Conservation (phyloP, 2,329 filamentous ascomycete species). For the Diaporthe sp. region DNA sequence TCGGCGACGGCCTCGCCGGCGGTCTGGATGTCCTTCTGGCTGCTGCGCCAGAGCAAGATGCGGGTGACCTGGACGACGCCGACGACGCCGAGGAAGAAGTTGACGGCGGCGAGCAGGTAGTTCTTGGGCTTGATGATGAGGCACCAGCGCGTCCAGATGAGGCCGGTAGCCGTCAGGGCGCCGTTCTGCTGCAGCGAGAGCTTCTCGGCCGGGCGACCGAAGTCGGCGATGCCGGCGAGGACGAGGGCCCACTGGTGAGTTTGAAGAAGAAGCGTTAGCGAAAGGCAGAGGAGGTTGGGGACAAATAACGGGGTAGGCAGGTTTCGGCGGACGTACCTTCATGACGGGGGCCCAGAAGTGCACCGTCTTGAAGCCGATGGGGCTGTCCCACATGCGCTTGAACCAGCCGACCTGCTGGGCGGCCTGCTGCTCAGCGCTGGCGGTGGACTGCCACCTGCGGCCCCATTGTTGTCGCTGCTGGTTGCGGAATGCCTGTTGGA, state of each 20-base stretch:
- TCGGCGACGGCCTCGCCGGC: conserved; percentile 52
- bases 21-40: conserved; percentile 65
- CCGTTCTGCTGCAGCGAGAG: conserved; percentile 94
- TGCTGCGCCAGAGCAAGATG: conserved; percentile 77
- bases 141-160: conserved; percentile 99
- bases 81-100: conserved; percentile 96
- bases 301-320: too few relatives aligned
- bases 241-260: conserved; percentile 85
- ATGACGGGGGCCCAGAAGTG: conserved; percentile 99
- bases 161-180: conserved; percentile 89
- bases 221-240: conserved; percentile 91
- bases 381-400: conserved; percentile 86
- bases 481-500: conserved; percentile 47
- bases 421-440: conserved; percentile 54
- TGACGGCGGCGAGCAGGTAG: conserved; percentile 93
- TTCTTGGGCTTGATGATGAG: conserved; percentile 96
- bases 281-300: neutral
- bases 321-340: conserved; percentile 66
- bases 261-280: conserved; percentile 55
- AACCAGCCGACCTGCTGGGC: conserved; percentile 67
- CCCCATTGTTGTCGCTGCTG: conserved; percentile 56
- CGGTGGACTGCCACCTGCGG: conserved; percentile 80
- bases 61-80: conserved; percentile 86
- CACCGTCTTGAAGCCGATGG: conserved; percentile 89
- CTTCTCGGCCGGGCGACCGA: conserved; percentile 90